Percentiles rank a stretch among this genome's conserved stretches.
phyloP scores from a whole-genome alignment of 441 rosid species.

The Manihot esculenta region DNA sequence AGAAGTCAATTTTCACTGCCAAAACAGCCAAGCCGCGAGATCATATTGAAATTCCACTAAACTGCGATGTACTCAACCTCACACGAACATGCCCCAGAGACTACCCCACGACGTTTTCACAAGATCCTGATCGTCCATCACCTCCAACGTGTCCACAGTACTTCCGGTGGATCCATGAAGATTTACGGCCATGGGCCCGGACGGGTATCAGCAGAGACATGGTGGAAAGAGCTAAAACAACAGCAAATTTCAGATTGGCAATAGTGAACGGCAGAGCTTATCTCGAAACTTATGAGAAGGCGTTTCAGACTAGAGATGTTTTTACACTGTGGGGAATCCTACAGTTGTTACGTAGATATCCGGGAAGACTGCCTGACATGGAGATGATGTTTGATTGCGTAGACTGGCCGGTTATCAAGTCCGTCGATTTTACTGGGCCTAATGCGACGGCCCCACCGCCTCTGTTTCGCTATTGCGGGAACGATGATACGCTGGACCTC shows the following conservation, averaged over 20 bases:
- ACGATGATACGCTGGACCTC: conserved; percentile 50
- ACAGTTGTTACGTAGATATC: conserved; percentile 58
- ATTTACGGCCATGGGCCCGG: conserved; percentile 59
- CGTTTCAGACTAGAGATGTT: conserved; percentile 58
- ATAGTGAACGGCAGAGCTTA: conserved; percentile 52
- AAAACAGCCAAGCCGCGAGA: conserved; percentile 12
- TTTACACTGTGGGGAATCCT: conserved; percentile 69
- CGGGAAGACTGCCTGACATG: conserved; percentile 59
- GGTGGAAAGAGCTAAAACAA: conserved; percentile 42
- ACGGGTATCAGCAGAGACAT: conserved; percentile 54
- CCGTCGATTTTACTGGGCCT: conserved; percentile 29
- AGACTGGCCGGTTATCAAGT: conserved; percentile 57
- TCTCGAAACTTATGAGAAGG: conserved; percentile 38
- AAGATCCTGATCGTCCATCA: conserved; percentile 17
- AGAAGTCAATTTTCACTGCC: conserved; percentile 8
- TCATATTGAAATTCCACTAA: conserved; percentile 35
- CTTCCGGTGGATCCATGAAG: conserved; percentile 81
- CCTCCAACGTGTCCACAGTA: conserved; percentile 51
- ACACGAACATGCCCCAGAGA: conserved; percentile 39
- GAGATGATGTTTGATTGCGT: conserved; percentile 69
- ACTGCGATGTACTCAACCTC: conserved; percentile 37
- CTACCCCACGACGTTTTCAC: conserved; percentile 24
- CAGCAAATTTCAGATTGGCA: conserved; percentile 53
- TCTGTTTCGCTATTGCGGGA: conserved; percentile 57
- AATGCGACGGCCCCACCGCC: conserved; percentile 48